Evolutionary conservation across 306 rosid genomes (phyloP).

Genomic region (Oemleria cerasiformis): DNA sequence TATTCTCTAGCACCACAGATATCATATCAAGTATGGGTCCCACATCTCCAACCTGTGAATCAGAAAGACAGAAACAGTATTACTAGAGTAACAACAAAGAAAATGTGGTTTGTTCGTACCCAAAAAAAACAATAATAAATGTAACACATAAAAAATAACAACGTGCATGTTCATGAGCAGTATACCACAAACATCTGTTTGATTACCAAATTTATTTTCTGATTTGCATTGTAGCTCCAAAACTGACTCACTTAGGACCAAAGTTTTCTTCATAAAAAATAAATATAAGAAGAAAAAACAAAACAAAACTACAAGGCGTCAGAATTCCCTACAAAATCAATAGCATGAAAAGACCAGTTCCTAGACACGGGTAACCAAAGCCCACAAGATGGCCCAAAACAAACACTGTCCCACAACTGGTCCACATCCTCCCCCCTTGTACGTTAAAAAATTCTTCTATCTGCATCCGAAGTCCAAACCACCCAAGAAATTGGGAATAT

Average conservation of each 20-base stretch:
- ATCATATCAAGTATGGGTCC: slow-evolving; percentile 92
- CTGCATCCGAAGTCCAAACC: not conserved
- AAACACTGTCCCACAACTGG: not conserved
- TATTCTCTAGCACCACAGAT: slow-evolving; percentile 81
- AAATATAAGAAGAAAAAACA: not conserved
- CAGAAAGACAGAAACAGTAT: slow-evolving; percentile 38
- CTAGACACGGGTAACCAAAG: not conserved
- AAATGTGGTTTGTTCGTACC: slow-evolving; percentile 8
- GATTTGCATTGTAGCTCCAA: not conserved
- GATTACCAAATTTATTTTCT: not conserved
- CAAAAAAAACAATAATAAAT: not conserved
- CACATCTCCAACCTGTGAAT: slow-evolving; percentile 75
- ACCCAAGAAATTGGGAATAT: not conserved
- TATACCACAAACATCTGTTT: not conserved
- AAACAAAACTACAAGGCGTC: not conserved
- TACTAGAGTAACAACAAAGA: slow-evolving; percentile 17
- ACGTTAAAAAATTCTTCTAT: not conserved
- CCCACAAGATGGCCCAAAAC: not conserved
- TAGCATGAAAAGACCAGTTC: not conserved
- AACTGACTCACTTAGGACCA: not conserved
- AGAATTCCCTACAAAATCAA: not conserved
- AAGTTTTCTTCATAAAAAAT: not conserved
- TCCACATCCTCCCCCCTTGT: not conserved
- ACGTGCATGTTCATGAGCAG: not conserved
- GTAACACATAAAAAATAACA: not conserved